Base-by-base conservation (phyloP, 202 grass and related monocot genomes). In the Dendrocalamus latiflorus region DNA sequence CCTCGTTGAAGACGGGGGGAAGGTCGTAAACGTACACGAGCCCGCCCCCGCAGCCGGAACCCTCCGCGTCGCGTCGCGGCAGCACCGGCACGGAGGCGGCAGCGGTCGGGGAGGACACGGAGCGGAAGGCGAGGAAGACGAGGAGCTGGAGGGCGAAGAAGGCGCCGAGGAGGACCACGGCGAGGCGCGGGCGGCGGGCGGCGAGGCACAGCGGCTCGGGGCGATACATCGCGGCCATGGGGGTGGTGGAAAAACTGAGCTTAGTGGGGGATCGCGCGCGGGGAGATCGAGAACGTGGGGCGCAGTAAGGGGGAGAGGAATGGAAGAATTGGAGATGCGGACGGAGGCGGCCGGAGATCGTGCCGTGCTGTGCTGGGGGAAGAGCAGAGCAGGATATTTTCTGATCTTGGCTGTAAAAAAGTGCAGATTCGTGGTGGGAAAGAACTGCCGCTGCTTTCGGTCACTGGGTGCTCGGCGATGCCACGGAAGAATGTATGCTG, bases 21-120 rank as follows among this genome's bases (percentile, higher is more conserved):
- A 98, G 86, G 39, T 93, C 88, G 81, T 98, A 93, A 42, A 93
- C 86, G 83, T 94, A 98, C 26, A 98, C 90, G 10, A 84, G 77
- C 1, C 92, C 92, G 5, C 74, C 62, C 14, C 16, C 39, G 72
- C 95, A 98, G 20, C 70, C 20, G 44, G 76, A 70, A 5, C 4
- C 65, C 1, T 65, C 63, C 15, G 37, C 54, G 10, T 30, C 37
- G 28, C 47, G 80, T 36, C 76, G 74, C 21, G 74, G 41, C 54
- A 33, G 62, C 81, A 54, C 59, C 8, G 39, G 72, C 43, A 77
- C 81, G 36, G 72, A 21, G 22, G 72, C n/a, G 38, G 47, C 36
- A 0, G 76, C 15, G 22, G 64, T 37, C 21, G 81, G 18, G 49
- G 81, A 68, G 2, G 83, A 68, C 50, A 72, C 60, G 3, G 59